Conservation (phyloP, 257 asterid species). For the Lavandula angustifolia region DNA sequence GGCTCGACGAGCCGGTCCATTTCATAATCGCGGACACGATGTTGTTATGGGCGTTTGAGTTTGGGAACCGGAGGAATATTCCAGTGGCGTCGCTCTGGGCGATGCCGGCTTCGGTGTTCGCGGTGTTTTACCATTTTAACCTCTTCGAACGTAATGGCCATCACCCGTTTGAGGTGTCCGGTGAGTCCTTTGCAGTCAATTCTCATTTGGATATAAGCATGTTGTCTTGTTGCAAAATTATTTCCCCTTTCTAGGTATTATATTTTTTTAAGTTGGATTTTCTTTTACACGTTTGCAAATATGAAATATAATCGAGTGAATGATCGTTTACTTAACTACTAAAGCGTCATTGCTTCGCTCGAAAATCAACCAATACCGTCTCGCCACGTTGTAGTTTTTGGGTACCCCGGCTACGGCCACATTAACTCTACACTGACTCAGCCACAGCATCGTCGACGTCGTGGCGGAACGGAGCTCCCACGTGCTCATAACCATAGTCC, state of each 20-base stretch:
- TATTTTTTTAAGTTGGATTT: too few species aligned
- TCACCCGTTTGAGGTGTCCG: constrained; percentile 42
- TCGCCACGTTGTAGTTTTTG: constrained; percentile 37
- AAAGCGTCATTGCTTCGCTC: constrained; percentile 5
- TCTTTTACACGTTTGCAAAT: too few species aligned
- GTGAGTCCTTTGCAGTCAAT: constrained; percentile 41
- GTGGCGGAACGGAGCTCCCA: constrained; percentile 20
- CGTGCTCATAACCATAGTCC: constrained; percentile 32
- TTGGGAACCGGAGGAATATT: constrained; percentile 62
- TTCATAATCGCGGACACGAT: constrained; percentile 51
- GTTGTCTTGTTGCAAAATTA: too few species aligned
- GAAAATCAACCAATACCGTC: background rate
- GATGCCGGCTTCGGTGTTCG: constrained; percentile 61
- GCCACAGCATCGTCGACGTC: constrained; percentile 36
- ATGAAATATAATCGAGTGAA: too few species aligned
- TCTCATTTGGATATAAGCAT: background rate
- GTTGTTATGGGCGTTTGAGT: constrained; percentile 54
- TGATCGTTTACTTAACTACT: too few species aligned
- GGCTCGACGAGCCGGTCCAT: constrained; percentile 36
- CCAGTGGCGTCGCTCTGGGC: constrained; percentile 83
- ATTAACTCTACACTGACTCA: constrained; percentile 40
- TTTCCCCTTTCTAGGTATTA: too few species aligned
- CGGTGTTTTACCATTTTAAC: constrained; percentile 52
- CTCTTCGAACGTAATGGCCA: constrained; percentile 46
- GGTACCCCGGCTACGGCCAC: constrained; percentile 45